Base-by-base conservation (phyloP, 2,329 filamentous ascomycete species). In the Stemphylium lycopersici region DNA sequence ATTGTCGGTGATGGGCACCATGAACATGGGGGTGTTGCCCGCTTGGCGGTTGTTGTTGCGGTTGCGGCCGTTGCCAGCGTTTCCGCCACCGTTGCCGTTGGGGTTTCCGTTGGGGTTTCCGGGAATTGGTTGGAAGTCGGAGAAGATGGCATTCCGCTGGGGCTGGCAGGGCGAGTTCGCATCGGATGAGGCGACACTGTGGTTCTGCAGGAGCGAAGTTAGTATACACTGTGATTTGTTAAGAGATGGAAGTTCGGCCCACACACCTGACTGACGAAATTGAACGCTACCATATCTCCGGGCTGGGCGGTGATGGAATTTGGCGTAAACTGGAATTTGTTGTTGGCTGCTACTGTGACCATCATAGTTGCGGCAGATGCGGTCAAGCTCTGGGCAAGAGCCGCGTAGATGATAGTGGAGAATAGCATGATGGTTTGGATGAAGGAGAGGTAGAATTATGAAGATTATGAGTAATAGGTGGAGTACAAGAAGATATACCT, bases 1-100 rank as follows among this genome's bases (percentile, higher is more conserved):
- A 42, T 81, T 85, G 48, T 69, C 63, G 24, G 56, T 61, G 49
- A 70, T 48, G 29, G 64, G 64, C 7, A 70, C 59, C 59, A 65
- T 69, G 61, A 70, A 70, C 56, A 56, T 65, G 26, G 67, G 68
- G 3, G 52, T 65, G 24, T 62, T 66, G 38, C 53, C 59, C 15
- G 57, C 48, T 46, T 66, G 64, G 50, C 63, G 66, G 42, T 64
- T 65, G 54, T 29, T 29, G 26, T 29, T 29, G 6, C 58, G 54
- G 50, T 63, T 67, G 29, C 54, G 59, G 8, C 54, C 53, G 49
- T 58, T 58, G 20, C 43, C 51, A 11, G 43, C 50, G 6, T 29
- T 29, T 29, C 7, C 26, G 10, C 26, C 26, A 6, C 26, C 26
- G 8, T 29, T 29, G 7, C 26, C 26, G n/a, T 56, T 60, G 33